Percentiles rank a stretch among this genome's conserved stretches.
Conservation (phyloP, 169 alveolate species). For the Eimeria sp. region DNA sequence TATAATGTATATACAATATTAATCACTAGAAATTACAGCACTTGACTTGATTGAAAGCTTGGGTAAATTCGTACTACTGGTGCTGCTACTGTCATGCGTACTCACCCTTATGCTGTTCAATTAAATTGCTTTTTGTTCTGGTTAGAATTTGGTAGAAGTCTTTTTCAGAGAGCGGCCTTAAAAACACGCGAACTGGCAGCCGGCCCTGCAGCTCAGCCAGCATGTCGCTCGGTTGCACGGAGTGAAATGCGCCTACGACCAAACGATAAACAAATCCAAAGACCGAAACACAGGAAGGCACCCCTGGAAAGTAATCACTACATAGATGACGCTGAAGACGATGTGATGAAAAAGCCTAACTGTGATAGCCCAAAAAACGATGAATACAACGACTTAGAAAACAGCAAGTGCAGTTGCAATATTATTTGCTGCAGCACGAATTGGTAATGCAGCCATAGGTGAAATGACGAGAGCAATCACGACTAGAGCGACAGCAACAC, state of each 20-base stretch:
- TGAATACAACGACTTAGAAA: neutral
- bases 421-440: no score
- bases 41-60: no score
- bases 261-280: neutral
- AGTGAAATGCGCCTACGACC: constrained; percentile 92
- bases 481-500: no score
- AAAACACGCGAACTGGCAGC: constrained; percentile 92
- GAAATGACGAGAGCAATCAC: no score
- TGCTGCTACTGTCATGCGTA: neutral
- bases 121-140: constrained; percentile 91
- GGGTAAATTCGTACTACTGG: neutral
- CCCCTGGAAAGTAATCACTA: neutral
- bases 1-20: neutral
- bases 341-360: neutral
- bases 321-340: neutral
- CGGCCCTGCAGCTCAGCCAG: constrained; percentile 96
- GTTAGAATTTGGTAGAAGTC: constrained; percentile 91
- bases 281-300: no score
- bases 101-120: constrained; percentile 88
- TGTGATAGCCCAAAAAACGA: neutral
- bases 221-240: constrained; percentile 93
- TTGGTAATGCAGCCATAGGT: no score
- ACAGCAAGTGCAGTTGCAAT: neutral
- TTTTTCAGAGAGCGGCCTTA: constrained; percentile 89
- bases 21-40: no score